phyloP scores from a whole-genome alignment of 202 grass and related monocot species.

The Carex sylvatica region DNA sequence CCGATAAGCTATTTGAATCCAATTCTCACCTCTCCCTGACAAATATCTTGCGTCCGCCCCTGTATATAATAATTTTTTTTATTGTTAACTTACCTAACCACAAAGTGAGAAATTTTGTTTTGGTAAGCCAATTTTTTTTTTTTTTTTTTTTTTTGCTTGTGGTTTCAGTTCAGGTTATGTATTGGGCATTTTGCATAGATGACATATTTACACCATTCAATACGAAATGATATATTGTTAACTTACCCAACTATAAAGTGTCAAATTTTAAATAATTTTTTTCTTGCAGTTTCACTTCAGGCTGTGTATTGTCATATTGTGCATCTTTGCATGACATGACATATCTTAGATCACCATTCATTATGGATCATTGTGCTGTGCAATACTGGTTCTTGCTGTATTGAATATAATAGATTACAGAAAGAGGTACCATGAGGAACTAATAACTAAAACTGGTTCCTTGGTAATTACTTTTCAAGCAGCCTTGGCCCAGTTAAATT shows the following conservation, averaged over 20 bases:
- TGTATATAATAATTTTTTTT: not conserved
- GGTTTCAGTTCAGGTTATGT: too few relatives aligned
- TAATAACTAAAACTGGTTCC: not conserved
- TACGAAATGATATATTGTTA: too few relatives aligned
- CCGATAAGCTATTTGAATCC: too few relatives aligned
- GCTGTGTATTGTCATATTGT: not conserved
- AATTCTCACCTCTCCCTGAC: too few relatives aligned
- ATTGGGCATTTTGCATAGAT: too few relatives aligned
- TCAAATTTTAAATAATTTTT: not conserved
- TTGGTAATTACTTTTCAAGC: not conserved
- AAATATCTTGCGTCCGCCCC: too few relatives aligned
- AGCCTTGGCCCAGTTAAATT: not conserved
- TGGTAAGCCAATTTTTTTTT: too few relatives aligned
- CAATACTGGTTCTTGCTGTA: not conserved
- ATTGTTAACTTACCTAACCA: not conserved
- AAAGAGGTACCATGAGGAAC: not conserved
- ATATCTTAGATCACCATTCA: not conserved
- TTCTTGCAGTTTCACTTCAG: not conserved
- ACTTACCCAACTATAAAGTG: too few relatives aligned
- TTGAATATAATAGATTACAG: not conserved
- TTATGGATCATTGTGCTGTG: not conserved
- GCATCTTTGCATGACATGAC: not conserved
- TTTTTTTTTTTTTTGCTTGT: too few relatives aligned
- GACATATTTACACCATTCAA: too few relatives aligned
- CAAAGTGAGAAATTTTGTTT: not conserved